phyloP scores from a whole-genome alignment of 805 yeast genomes.

The Yarrowia sp. region DNA sequence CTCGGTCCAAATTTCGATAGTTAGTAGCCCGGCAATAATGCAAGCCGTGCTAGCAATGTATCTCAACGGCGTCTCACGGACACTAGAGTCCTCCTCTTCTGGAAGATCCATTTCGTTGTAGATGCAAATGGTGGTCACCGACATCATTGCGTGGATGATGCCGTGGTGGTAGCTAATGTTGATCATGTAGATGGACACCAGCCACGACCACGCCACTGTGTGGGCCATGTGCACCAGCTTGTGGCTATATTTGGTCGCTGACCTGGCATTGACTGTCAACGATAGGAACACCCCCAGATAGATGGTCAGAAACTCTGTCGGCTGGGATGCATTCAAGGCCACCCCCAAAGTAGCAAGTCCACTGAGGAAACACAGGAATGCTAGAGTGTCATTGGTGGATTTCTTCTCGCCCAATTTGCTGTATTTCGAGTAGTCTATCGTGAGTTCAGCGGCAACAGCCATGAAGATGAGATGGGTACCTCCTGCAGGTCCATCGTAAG shows the following conservation, averaged over 20 bases:
- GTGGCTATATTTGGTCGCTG: not conserved
- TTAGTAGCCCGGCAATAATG: not conserved
- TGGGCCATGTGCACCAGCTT: conserved; percentile 9
- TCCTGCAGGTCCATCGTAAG: not conserved
- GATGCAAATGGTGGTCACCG: conserved; percentile 6
- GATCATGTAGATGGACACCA: not conserved
- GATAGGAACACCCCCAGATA: conserved; percentile 3
- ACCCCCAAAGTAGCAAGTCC: conserved; percentile 2
- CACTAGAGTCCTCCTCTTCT: not conserved
- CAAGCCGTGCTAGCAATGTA: not conserved
- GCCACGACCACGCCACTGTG: not conserved
- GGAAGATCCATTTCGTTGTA: conserved; percentile 14
- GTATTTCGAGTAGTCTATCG: not conserved
- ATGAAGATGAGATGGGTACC: not conserved
- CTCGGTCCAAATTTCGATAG: not conserved
- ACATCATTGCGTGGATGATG: not conserved
- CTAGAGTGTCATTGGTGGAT: not conserved
- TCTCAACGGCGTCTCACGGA: not conserved
- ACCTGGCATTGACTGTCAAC: not conserved
- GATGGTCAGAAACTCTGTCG: not conserved
- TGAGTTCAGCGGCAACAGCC: not conserved
- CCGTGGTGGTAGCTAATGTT: not conserved
- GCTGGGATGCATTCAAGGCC: not conserved
- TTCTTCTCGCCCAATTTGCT: not conserved
- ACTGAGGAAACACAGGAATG: not conserved